Evolutionary conservation across 75 land plant species (phyloP).

Genomic region (Cunninghamia lanceolata): DNA sequence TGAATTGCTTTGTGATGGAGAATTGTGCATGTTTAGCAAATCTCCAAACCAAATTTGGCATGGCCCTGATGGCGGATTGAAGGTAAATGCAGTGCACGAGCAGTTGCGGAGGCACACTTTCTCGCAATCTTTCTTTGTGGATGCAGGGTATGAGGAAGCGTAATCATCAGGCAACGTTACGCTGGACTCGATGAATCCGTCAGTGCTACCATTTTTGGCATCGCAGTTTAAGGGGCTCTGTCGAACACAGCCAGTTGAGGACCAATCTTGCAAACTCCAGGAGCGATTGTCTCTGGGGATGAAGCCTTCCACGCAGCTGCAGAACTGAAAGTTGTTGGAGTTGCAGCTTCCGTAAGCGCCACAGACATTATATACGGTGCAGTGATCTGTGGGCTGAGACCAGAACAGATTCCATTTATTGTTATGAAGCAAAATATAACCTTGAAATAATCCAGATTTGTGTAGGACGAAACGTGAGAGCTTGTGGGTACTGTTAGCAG

Average conservation of each 20-base stretch:
- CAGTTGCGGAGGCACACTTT: slow-evolving; percentile 21
- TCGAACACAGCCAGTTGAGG: slow-evolving; percentile 28
- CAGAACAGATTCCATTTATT: slow-evolving; percentile 19
- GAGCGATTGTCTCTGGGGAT: not conserved
- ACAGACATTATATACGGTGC: slow-evolving; percentile 24
- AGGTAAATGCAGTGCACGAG: slow-evolving; percentile 20
- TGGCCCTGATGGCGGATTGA: not conserved
- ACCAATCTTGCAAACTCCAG: slow-evolving; percentile 15
- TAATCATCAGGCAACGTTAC: slow-evolving; percentile 2
- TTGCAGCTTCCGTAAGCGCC: slow-evolving; percentile 31
- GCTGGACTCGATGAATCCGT: slow-evolving; percentile 8
- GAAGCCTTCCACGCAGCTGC: slow-evolving; percentile 41
- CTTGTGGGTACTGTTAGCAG: too few relatives aligned
- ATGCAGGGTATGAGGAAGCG: not conserved
- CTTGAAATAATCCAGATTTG: slow-evolving; percentile 21
- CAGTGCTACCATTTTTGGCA: not conserved
- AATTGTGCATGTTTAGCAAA: not conserved
- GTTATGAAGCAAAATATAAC: slow-evolving; percentile 3
- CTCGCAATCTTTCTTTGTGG: slow-evolving; percentile 13
- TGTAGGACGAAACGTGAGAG: slow-evolving; percentile 22
- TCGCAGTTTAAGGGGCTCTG: slow-evolving; percentile 9
- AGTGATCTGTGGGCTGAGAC: slow-evolving; percentile 13
- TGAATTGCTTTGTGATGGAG: not conserved
- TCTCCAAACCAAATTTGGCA: slow-evolving; percentile 18
- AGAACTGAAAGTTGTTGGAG: not conserved